Conservation (phyloP, 2,329 filamentous ascomycete genomes). For the Bisporella sp. region DNA sequence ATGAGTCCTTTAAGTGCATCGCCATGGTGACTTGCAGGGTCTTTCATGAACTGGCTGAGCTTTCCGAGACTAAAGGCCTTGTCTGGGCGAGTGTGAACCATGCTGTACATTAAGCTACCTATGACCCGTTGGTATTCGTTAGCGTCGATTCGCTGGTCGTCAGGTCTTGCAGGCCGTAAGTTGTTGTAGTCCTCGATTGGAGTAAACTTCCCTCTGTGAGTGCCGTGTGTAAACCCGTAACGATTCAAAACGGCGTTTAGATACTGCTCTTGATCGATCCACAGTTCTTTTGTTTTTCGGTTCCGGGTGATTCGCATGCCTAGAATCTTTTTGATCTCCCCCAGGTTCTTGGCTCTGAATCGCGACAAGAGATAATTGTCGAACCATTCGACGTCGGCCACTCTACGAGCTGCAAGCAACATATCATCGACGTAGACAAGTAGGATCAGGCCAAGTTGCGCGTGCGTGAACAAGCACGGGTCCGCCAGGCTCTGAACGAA, state of each 20-base stretch:
- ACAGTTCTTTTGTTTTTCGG: neutral
- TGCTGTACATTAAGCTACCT: neutral
- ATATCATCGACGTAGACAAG: slow-evolving; percentile 5
- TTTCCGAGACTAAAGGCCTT: neutral
- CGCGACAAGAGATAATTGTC: neutral
- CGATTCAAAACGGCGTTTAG: neutral
- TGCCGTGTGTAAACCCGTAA: neutral
- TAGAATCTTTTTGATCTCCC: neutral
- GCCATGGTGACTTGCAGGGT: neutral
- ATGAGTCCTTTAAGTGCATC: neutral
- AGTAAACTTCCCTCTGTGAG: neutral
- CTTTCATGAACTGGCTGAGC: neutral
- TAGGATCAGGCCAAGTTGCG: neutral
- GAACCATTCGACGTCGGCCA: neutral
- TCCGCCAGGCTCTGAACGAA: neutral
- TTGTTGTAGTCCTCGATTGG: too few relatives aligned
- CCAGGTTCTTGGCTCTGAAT: slow-evolving; percentile 6
- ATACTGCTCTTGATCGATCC: neutral
- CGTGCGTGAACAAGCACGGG: neutral
- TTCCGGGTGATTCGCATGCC: neutral
- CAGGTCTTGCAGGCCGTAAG: neutral
- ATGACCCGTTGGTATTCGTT: neutral
- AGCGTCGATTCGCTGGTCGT: neutral
- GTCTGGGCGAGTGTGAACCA: neutral
- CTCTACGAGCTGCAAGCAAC: neutral